phyloP scores from a whole-genome alignment of 306 rosid species.

The Coriaria nepalensis region DNA sequence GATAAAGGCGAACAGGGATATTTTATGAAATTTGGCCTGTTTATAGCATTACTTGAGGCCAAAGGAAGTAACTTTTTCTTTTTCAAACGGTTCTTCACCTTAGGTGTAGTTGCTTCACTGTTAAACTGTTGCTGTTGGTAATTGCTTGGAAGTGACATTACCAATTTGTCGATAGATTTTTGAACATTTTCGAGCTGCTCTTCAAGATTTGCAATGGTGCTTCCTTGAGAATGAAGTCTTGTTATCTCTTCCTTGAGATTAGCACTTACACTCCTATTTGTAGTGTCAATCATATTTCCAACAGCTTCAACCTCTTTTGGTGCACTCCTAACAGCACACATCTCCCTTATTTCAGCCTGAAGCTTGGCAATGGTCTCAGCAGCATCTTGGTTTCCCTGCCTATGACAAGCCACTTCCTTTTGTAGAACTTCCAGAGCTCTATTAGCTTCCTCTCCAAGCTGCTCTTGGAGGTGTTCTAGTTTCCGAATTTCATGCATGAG shows the following conservation, averaged over 20 bases:
- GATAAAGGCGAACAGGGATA: constrained; percentile 94
- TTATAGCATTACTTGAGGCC: constrained; percentile 48
- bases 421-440: constrained; percentile 90
- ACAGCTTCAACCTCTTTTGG: constrained; percentile 53
- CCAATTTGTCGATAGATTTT: constrained; percentile 93
- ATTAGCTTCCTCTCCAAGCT: constrained; percentile 97
- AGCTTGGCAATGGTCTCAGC: constrained; percentile 97
- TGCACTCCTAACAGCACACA: constrained; percentile 49
- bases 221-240: constrained; percentile 93
- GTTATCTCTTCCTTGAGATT: constrained; percentile 97
- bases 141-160: constrained; percentile 90
- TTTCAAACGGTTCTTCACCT: constrained; percentile 55
- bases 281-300: constrained; percentile 43
- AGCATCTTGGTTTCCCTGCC: constrained; percentile 97
- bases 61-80: constrained; percentile 78
- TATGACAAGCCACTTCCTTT: constrained; percentile 97
- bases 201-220: constrained; percentile 91
- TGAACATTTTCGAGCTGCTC: constrained; percentile 98
- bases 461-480: constrained; percentile 97
- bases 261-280: constrained; percentile 82
- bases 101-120: constrained; percentile 41
- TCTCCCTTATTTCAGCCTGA: constrained; percentile 89
- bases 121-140: constrained; percentile 36
- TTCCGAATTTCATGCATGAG: constrained; percentile 98
- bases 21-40: constrained; percentile 58